Percentiles rank a stretch among this genome's conserved stretches.
Evolutionary conservation across 768 basidiomycete genomes (phyloP).

Genomic region (Pisolithus sp.): DNA sequence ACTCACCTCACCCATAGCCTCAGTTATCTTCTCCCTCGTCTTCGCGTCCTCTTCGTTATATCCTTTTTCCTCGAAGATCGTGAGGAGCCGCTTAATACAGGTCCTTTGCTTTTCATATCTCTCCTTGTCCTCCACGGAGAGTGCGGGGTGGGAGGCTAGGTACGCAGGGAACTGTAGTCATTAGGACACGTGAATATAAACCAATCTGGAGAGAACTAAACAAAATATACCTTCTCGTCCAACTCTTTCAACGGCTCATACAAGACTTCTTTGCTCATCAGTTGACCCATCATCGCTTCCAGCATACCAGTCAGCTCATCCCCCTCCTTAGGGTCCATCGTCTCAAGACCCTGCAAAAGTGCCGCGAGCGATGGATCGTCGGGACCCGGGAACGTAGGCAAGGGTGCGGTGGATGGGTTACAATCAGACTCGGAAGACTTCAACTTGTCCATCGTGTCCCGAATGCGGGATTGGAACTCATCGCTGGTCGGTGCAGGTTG

Average conservation of each 20-base stretch:
- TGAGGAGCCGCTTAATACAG: conserved; percentile 53
- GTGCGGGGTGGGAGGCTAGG: conserved; percentile 49
- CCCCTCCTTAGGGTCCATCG: too few species aligned
- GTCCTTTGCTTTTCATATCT: conserved; percentile 59
- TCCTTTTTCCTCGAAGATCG: conserved; percentile 56
- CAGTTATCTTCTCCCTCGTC: conserved; percentile 44
- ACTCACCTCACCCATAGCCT: conserved; percentile 69
- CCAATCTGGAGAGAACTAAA: too few species aligned
- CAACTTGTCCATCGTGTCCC: conserved; percentile 66
- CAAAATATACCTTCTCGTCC: conserved; percentile 48
- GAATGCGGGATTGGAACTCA: too few species aligned
- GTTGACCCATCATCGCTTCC: conserved; percentile 17
- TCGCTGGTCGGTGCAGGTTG: too few species aligned
- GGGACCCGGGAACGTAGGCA: too few species aligned
- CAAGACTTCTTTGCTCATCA: conserved; percentile 38
- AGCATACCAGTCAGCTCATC: background rate
- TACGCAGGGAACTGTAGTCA: conserved; percentile 67
- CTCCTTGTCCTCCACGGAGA: conserved; percentile 55
- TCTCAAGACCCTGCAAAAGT: too few species aligned
- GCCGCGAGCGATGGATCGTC: too few species aligned
- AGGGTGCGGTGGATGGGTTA: too few species aligned
- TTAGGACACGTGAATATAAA: too few species aligned
- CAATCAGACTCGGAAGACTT: conserved; percentile 52
- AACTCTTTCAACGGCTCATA: conserved; percentile 85
- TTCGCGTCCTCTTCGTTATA: conserved; percentile 53